phyloP scores from a whole-genome alignment of 2,329 filamentous ascomycete genomes.

The Aspergillus brunneoviolaceus region DNA sequence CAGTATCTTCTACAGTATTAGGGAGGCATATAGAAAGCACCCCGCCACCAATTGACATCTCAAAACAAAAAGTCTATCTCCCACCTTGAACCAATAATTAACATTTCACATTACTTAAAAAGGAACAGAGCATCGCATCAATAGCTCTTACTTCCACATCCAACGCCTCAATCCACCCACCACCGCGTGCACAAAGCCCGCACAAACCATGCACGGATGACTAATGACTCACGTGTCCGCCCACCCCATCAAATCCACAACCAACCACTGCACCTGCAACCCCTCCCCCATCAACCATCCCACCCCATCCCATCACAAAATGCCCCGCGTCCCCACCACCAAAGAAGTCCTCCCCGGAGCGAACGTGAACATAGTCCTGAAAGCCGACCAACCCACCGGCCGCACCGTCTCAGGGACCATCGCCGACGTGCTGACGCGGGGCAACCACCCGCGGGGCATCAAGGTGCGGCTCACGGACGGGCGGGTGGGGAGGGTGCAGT shows the following conservation, averaged over 20 bases:
- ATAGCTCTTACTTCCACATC: no score
- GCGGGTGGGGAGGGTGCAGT: slow-evolving; percentile 70
- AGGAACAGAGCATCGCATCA: no score
- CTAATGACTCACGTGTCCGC: no score
- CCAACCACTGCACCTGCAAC: neutral
- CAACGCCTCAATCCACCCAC: no score
- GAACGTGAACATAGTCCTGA: slow-evolving; percentile 70
- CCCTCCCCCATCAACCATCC: neutral
- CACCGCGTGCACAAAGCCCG: no score
- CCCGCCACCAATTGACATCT: no score
- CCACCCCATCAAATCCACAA: neutral
- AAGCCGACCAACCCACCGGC: slow-evolving; percentile 73
- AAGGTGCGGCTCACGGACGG: slow-evolving; percentile 74
- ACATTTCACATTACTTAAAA: no score
- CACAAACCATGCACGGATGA: no score
- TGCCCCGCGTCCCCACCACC: slow-evolving; percentile 21
- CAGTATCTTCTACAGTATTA: no score
- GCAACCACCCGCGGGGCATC: slow-evolving; percentile 74
- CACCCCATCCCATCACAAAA: neutral
- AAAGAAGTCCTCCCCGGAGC: slow-evolving; percentile 52
- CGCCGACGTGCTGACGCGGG: slow-evolving; percentile 66
- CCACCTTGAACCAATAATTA: no score
- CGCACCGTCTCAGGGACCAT: slow-evolving; percentile 67
- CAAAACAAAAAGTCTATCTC: no score
- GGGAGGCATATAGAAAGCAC: no score